phyloP scores from a whole-genome alignment of 345 rosid genomes.

The Mangifera indica region DNA sequence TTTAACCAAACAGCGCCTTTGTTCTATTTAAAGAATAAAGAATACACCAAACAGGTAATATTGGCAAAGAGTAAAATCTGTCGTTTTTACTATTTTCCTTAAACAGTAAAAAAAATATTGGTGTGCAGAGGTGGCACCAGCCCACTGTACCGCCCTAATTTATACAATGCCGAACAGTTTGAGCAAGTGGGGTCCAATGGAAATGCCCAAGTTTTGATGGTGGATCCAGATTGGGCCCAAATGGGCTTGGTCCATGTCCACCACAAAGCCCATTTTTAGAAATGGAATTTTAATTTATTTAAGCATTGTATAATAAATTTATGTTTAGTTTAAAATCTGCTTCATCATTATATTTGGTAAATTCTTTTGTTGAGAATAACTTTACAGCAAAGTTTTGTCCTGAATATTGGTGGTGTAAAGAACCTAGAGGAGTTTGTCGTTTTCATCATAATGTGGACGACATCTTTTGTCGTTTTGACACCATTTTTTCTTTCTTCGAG shows the following conservation, averaged over 20 bases:
- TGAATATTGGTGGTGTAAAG: too few relatives aligned
- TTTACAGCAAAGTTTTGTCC: too few relatives aligned
- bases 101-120: slow-evolving; percentile 30
- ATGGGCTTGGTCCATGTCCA: slow-evolving; percentile 9
- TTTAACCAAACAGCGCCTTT: slow-evolving; percentile 7
- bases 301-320: too few relatives aligned
- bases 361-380: too few relatives aligned
- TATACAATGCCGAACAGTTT: not conserved
- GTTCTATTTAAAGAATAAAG: not conserved
- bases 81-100: slow-evolving; percentile 20
- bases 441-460: not conserved
- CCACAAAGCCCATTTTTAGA: not conserved
- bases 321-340: too few relatives aligned
- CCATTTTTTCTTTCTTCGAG: not conserved
- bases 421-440: slow-evolving; percentile 10
- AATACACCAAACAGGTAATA: slow-evolving; percentile 13
- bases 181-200: slow-evolving; percentile 1
- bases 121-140: slow-evolving; percentile 31
- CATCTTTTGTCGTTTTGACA: slow-evolving; percentile 14
- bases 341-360: too few relatives aligned
- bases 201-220: not conserved
- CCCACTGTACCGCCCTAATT: not conserved
- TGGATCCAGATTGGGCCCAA: slow-evolving; percentile 12
- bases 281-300: too few relatives aligned
- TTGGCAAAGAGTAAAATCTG: slow-evolving; percentile 18